Base-by-base conservation (phyloP, 192 early-diverging fungal species). In the Coemansia sp. region DNA sequence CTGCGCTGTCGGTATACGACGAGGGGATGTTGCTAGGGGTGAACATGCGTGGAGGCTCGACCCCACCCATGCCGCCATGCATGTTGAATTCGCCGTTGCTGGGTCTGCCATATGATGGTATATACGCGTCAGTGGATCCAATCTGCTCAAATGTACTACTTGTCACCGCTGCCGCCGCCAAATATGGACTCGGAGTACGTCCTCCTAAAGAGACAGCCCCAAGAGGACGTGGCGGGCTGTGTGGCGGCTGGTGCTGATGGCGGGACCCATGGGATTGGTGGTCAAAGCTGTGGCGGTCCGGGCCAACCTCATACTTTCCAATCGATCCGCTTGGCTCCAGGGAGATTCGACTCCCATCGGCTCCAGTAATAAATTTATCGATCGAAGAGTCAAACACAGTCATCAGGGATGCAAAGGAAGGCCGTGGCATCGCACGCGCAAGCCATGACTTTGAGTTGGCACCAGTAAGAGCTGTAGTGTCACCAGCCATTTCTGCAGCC, bases 301-400 rank as follows among this genome's bases (percentile, higher is more conserved):
- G 73, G 2, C 73, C 82, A 15, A 74, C 40, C 20, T 79, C 73
- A 58, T 58, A 80, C 53, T 62, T 63, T 4, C 74, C 75, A 0
- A 57, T 54, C 9, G 71, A 43, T 4, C 67, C 56, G 61, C 61
- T 57, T 1, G 67, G 14, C 52, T 75, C 78, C 35, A 68, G 52
- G 17, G 74, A 59, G 7, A 74, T 71, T 9, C 63, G 62, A 38
- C 60, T 66, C 20, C 71, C 71, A 36, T 83, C 75, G 0, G 88
- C 86, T 42, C 84, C 86, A 50, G 84, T 87, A 63, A 91, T 87
- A 35, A 91, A 71, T 40, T 81, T 84, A 50, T 87, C 84, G 54
- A 91, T 73, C 7, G 86, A 84, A 11, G 83, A 78, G 40, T 86
- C 88, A 19, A 88, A 80, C 17, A 83, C 79, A 15, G 81, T 81